Evolutionary conservation across 2,329 filamentous ascomycete genomes (phyloP), one percentile per base, ranked within the genome.

Genomic region (Pseudogymnoascus sp.): DNA sequence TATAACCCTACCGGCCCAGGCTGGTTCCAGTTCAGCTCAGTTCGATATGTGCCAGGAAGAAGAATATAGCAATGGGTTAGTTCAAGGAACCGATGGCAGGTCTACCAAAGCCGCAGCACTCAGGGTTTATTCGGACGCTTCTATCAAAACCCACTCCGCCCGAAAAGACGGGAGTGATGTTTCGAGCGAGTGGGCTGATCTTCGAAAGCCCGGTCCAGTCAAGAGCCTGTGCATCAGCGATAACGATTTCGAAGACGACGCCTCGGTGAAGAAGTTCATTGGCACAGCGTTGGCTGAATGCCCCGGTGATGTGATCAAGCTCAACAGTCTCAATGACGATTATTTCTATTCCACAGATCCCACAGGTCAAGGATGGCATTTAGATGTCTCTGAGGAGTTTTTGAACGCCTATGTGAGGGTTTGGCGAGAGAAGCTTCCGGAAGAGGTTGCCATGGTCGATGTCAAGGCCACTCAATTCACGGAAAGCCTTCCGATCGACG

Each of bases 341-440:
- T 56, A 56, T 21, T 33, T 56, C n/a, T 23, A 33, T 19, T 10
- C n/a, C 5, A 3, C n/a, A 10, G 17, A 56, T 21, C 29, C 26
- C 17, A 21, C n/a, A 5, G n/a, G 29, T 4, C n/a, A 56, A 56
- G 50, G 35, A 9, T 56, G 50, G 50, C n/a, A 56, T 56, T 56
- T 33, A 10, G 29, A 56, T 9, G 29, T 26, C 23, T 26, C n/a
- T 5, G 19, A 29, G n/a, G 50, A 56, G 29, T 56, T 56, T 33
- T n/a, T 35, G 1, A 13, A 56, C 29, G 63, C 64, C 3, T 73
- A 70, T 53, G 68, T 73, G 35, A 56, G 60, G 35, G 69, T 71
- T 60, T 74, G 72, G 72, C 60, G 60, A 26, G 40, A 61, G 19
- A 60, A 44, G 35, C 15, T 67, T n/a, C 64, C 66, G 13, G 37